Evolutionary conservation across 345 rosid genomes (phyloP), one percentile per base, ranked within the genome.

Genomic region (Rhodamnia argentea): DNA sequence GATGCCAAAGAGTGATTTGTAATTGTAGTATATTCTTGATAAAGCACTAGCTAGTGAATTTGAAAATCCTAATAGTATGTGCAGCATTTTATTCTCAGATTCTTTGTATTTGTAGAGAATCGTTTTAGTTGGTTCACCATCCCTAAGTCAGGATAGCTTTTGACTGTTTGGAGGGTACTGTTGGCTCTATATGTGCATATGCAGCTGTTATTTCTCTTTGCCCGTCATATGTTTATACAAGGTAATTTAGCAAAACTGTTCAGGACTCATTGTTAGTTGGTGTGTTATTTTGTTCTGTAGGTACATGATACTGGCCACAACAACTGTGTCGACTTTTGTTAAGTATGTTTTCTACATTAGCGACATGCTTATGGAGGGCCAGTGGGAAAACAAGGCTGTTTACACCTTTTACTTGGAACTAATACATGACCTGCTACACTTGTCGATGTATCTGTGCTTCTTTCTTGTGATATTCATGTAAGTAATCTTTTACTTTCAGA

Each of bases 351-450:
- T 97, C 92, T 95, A 96, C 87, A 96, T 97, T 40, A 97, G 91
- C 83, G 98, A 97, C 92, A 93, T 94, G 94, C 93, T 95, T 40
- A 95, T 91, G 96, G 99, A 97, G 89, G 99, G 99, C 83, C 99
- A 97, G 88, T 97, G 99, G 99, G 99, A 97, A 89, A 91, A 84
- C 85, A 97, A 93, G 90, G 95, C 98, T 86, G 95, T 97, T 56
- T 97, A 94, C 85, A 97, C 98, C 85, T 97, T 97, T 89, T 97
- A 96, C 90, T 88, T 97, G 94, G 99, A 97, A 90, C 98, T 97
- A 86, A 89, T 97, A 24, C 96, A 95, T 16, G 99, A 97, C 92
- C 90, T 97, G 95, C 98, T 97, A 87, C 99, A 97, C 92, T 90
- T 97, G 90, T 96, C 96, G 29, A 92, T 95, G 97, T 97, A 97